Conservation (phyloP, 163 green algal genomes). For the Volvox carteri region DNA sequence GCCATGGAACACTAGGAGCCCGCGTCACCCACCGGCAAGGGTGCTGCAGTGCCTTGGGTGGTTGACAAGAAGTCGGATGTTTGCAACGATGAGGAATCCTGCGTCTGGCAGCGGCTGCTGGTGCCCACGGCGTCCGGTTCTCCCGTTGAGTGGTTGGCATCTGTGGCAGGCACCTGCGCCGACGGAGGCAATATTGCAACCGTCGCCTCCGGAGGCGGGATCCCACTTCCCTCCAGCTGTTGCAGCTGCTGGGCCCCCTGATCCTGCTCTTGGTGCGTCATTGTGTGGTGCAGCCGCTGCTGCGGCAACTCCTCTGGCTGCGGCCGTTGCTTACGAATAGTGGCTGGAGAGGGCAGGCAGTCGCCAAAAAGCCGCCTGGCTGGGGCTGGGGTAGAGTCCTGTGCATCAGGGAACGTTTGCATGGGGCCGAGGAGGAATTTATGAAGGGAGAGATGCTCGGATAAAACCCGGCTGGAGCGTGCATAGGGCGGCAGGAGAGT, state of each 20-base stretch:
- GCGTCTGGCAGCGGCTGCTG: neutral
- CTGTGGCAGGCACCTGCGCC: too few species aligned
- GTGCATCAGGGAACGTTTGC: neutral
- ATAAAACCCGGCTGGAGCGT: too few species aligned
- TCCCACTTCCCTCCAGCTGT: neutral
- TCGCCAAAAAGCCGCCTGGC: conserved; percentile 33
- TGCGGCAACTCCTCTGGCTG: neutral
- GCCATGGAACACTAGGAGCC: too few species aligned
- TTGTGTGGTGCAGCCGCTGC: neutral
- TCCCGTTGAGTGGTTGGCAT: too few species aligned
- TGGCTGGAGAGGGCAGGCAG: conserved; percentile 34
- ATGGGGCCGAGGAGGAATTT: too few species aligned
- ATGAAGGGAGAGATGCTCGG: too few species aligned
- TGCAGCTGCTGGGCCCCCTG: too few species aligned
- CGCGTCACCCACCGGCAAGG: too few species aligned
- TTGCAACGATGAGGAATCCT: neutral
- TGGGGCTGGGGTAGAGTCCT: neutral
- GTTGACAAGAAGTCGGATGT: neutral
- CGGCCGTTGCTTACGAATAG: conserved; percentile 24
- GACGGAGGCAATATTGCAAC: too few species aligned
- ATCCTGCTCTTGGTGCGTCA: neutral
- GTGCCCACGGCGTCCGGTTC: too few species aligned
- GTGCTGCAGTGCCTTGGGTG: too few species aligned
- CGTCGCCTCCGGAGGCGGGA: neutral
- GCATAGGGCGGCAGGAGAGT: too few species aligned